A percentile compares a stretch with the other conserved stretches of the same genome.
These are phyloP conservation scores for Babjeviella inositovora DNA, from an alignment of 805 yeast species.

Conservation along the genomic window DNA sequence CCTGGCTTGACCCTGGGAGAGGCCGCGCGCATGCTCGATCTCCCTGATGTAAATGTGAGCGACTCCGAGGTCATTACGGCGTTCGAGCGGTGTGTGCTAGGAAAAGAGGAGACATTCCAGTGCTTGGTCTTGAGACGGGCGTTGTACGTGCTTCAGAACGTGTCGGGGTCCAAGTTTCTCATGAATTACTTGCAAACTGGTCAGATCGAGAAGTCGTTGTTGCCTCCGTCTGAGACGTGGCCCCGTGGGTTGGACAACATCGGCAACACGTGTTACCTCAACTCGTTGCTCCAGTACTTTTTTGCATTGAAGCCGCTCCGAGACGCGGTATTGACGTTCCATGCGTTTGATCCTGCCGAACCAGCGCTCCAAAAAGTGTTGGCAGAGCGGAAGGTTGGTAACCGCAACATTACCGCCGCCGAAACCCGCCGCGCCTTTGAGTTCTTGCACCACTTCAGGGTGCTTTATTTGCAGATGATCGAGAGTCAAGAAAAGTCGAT, in stretches of 20 bases:
- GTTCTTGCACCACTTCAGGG: too few relatives aligned
- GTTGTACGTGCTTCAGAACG: too few relatives aligned
- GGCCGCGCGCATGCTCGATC: conserved; percentile 3
- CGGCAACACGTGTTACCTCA: conserved; percentile 91
- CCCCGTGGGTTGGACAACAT: conserved; percentile 91
- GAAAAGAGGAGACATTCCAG: too few relatives aligned
- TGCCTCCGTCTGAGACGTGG: conserved; percentile 49
- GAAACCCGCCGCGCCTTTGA: too few relatives aligned
- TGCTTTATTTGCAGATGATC: too few relatives aligned
- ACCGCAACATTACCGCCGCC: too few relatives aligned
- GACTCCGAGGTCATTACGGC: conserved; percentile 39
- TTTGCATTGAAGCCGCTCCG: conserved; percentile 77
- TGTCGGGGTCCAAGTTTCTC: too few relatives aligned
- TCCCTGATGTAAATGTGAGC: conserved; percentile 24
- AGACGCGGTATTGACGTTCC: conserved; percentile 41
- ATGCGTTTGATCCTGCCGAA: conserved; percentile 12
- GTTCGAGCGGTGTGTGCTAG: too few relatives aligned
- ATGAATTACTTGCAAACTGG: conserved; percentile 55
- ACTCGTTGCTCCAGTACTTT: conserved; percentile 80
- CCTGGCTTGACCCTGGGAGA: conserved; percentile 1
- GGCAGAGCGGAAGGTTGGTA: too few relatives aligned
- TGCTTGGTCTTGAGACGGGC: too few relatives aligned
- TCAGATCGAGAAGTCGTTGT: conserved; percentile 33
- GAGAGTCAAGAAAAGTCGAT: too few relatives aligned
- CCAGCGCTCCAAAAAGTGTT: too few relatives aligned